These are phyloP conservation scores for Phalaenopsis aphrodite DNA, from an alignment of 106 monocot species.

Conservation along the genomic window DNA sequence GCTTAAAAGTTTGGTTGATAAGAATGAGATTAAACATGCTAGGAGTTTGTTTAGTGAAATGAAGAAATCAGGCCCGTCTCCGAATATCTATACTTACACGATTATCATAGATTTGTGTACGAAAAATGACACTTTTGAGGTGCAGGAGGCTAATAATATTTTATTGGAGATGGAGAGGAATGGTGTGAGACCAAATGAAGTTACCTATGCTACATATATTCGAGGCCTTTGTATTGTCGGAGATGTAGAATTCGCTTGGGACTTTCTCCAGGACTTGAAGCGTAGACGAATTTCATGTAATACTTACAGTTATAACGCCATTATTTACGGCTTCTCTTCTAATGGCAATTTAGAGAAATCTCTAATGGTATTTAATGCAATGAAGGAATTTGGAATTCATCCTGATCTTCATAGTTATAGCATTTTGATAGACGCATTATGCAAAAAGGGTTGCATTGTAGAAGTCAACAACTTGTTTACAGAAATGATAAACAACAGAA, in stretches of 20 bases:
- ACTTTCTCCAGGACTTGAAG: conserved; percentile 13
- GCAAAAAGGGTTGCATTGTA: background rate
- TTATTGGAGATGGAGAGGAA: conserved; percentile 10
- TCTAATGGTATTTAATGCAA: conserved; percentile 11
- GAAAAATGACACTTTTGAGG: background rate
- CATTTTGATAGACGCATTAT: conserved; percentile 12
- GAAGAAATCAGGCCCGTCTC: background rate
- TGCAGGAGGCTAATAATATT: conserved; percentile 4
- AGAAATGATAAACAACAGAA: conserved; percentile 8
- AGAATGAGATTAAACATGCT: background rate
- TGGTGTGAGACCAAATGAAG: conserved; percentile 14
- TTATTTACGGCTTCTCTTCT: conserved; percentile 13
- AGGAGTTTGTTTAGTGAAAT: background rate
- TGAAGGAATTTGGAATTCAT: conserved; percentile 12
- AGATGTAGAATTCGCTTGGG: conserved; percentile 10
- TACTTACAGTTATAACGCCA: conserved; percentile 11
- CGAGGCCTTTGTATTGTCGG: conserved; percentile 6
- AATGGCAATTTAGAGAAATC: conserved; percentile 4
- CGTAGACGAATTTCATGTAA: conserved; percentile 4
- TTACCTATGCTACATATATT: conserved; percentile 10
- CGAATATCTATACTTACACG: conserved; percentile 13
- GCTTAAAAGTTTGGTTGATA: background rate
- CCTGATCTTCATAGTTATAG: conserved; percentile 13
- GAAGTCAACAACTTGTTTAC: conserved; percentile 8
- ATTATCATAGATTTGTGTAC: conserved; percentile 10